These are phyloP conservation scores for Deinandra increscens DNA, from an alignment of 129 eudicot species.

Conservation along the genomic window DNA sequence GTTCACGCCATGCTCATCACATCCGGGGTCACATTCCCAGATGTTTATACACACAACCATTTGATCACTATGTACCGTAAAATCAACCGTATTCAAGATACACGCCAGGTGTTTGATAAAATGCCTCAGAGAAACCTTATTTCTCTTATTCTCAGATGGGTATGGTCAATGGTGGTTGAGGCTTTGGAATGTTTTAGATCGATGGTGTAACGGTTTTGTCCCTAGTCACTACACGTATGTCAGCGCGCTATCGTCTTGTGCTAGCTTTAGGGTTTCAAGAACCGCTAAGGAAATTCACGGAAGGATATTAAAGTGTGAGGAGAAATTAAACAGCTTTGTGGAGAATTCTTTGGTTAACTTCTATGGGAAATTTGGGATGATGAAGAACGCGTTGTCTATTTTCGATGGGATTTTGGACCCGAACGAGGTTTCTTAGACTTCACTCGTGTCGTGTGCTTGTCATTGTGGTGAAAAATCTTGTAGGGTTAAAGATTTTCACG, in stretches of 20 bases:
- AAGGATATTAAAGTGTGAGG: slow-evolving; percentile 39
- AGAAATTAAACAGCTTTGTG: slow-evolving; percentile 46
- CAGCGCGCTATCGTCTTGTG: slow-evolving; percentile 55
- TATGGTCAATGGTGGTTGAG: slow-evolving; percentile 27
- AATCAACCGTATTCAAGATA: slow-evolving; percentile 34
- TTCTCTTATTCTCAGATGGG: slow-evolving; percentile 52
- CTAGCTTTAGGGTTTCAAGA: slow-evolving; percentile 36
- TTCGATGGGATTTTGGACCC: slow-evolving; percentile 51
- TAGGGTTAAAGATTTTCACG: slow-evolving; percentile 45
- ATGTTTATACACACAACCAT: slow-evolving; percentile 60
- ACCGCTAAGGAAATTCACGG: slow-evolving; percentile 66
- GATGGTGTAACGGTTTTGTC: slow-evolving; percentile 50
- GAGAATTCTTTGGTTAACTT: slow-evolving; percentile 62
- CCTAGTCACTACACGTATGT: slow-evolving; percentile 63
- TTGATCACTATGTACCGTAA: slow-evolving; percentile 55
- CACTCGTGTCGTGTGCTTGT: slow-evolving; percentile 49
- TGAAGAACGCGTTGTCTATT: slow-evolving; percentile 46
- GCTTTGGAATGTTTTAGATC: slow-evolving; percentile 44
- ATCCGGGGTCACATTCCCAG: slow-evolving; percentile 41
- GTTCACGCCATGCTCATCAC: slow-evolving; percentile 51
- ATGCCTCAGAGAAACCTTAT: slow-evolving; percentile 60
- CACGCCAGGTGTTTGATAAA: slow-evolving; percentile 59
- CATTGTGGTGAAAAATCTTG: slow-evolving; percentile 57
- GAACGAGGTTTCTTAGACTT: slow-evolving; percentile 58
- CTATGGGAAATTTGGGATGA: slow-evolving; percentile 70